A percentile compares a stretch with the other conserved stretches of the same genome.
phyloP scores from a whole-genome alignment of 2,329 filamentous ascomycete genomes.

The Blastomyces parvus region DNA sequence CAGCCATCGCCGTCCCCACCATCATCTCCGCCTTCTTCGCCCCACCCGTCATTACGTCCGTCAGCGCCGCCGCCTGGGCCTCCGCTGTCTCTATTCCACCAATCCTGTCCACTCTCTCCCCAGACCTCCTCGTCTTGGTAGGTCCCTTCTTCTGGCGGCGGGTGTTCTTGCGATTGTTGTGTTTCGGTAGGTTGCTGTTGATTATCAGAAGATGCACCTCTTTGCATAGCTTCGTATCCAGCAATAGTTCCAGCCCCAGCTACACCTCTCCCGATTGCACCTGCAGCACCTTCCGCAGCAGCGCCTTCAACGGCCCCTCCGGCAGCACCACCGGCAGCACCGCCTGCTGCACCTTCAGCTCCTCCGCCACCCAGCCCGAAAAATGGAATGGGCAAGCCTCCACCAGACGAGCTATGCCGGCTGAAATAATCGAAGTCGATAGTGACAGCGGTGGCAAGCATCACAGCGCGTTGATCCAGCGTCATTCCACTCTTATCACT shows the following conservation, averaged over 20 bases:
- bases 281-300: constrained; percentile 35
- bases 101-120: constrained; percentile 21
- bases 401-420: constrained; percentile 43
- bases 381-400: constrained; percentile 44
- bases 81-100: constrained; percentile 23
- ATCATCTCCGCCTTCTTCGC: constrained; percentile 23
- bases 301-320: constrained; percentile 19
- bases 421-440: constrained; percentile 62
- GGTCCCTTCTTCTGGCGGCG: constrained; percentile 4
- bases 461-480: constrained; percentile 55
- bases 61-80: constrained; percentile 19
- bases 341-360: constrained; percentile 27
- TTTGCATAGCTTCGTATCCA: constrained; percentile 54
- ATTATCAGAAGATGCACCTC: constrained; percentile 25
- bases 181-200: constrained; percentile 10
- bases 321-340: constrained; percentile 23
- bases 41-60: constrained; percentile 20
- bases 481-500: constrained; percentile 45
- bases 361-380: constrained; percentile 36
- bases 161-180: constrained; percentile 5
- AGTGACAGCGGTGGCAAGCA: constrained; percentile 56
- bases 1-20: constrained; percentile 14
- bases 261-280: constrained; percentile 36
- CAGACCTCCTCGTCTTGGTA: constrained; percentile 26
- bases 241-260: constrained; percentile 51